Percentiles rank a stretch among this genome's conserved stretches.
These are phyloP conservation scores for Tulasnella sp. DNA, from an alignment of 768 basidiomycete species.

Conservation along the genomic window DNA sequence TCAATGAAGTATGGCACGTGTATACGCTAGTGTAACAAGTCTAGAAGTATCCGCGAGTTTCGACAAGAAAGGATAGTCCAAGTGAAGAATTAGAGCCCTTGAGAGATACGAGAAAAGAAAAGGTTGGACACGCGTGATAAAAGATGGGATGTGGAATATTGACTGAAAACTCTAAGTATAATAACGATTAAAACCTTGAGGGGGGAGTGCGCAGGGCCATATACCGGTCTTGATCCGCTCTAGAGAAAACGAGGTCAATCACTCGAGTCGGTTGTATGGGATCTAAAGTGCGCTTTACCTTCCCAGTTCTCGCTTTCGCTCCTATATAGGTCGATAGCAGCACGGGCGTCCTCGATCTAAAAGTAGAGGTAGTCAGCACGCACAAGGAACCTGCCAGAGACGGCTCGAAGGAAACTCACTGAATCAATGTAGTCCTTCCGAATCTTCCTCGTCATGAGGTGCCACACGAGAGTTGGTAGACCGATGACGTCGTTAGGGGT, in stretches of 20 bases:
- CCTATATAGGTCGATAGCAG: constrained; percentile 39
- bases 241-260: not conserved
- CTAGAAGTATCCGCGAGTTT: not conserved
- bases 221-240: not conserved
- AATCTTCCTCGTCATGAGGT: constrained; percentile 76
- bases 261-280: not conserved
- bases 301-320: constrained; percentile 26
- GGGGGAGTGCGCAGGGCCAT: constrained; percentile 37
- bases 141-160: not conserved
- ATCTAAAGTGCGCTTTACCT: constrained; percentile 5
- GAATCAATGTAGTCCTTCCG: constrained; percentile 73
- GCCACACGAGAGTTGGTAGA: constrained; percentile 78
- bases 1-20: not conserved
- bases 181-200: constrained; percentile 20
- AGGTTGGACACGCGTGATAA: too few species aligned
- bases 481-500: constrained; percentile 67
- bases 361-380: not conserved
- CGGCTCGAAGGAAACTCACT: constrained; percentile 51
- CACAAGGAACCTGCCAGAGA: not conserved
- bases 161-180: constrained; percentile 8
- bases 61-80: not conserved
- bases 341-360: constrained; percentile 78
- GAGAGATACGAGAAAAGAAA: too few species aligned
- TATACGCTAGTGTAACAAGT: not conserved
- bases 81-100: too few species aligned